These are phyloP conservation scores for Phytophthora lateralis DNA, from an alignment of 352 stramenopile genomes.

Conservation along the genomic window DNA sequence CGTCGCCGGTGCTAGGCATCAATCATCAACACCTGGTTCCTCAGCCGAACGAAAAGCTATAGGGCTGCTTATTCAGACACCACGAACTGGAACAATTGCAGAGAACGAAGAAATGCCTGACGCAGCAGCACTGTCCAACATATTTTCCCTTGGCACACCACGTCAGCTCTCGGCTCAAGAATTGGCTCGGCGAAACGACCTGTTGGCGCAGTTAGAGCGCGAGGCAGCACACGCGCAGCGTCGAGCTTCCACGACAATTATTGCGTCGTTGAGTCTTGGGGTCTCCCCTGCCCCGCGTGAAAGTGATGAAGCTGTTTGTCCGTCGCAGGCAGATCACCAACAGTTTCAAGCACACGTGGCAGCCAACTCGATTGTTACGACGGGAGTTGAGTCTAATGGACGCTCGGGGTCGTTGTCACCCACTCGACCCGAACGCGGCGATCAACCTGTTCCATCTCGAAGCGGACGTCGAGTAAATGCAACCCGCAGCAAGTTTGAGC, in stretches of 20 bases:
- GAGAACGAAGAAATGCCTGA: slow-evolving; percentile 12
- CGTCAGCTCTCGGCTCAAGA: slow-evolving; percentile 54
- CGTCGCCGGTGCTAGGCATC: slow-evolving; percentile 1
- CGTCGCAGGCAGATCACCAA: slow-evolving; percentile 27
- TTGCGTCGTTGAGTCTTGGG: slow-evolving; percentile 38
- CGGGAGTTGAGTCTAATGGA: slow-evolving; percentile 6
- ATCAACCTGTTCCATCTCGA: slow-evolving; percentile 5
- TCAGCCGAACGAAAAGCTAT: slow-evolving; percentile 15
- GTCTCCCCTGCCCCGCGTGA: background rate
- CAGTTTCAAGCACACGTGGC: slow-evolving; percentile 47
- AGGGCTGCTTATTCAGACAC: background rate
- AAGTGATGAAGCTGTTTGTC: slow-evolving; percentile 3
- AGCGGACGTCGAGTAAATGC: slow-evolving; percentile 5
- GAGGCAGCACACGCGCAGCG: slow-evolving; percentile 34
- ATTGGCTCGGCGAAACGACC: slow-evolving; percentile 53
- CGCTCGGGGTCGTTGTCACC: slow-evolving; percentile 19
- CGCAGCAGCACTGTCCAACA: slow-evolving; percentile 50
- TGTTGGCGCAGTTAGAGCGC: slow-evolving; percentile 53
- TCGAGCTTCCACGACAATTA: slow-evolving; percentile 36
- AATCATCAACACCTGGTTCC: background rate
- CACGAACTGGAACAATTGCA: background rate
- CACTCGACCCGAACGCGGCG: slow-evolving; percentile 20
- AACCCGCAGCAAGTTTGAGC: slow-evolving; percentile 51
- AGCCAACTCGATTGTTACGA: slow-evolving; percentile 44
- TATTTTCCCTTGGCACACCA: slow-evolving; percentile 66